A percentile compares a stretch with the other conserved stretches of the same genome.
phyloP scores from a whole-genome alignment of 306 rosid species.

The Gleditsia sinensis region DNA sequence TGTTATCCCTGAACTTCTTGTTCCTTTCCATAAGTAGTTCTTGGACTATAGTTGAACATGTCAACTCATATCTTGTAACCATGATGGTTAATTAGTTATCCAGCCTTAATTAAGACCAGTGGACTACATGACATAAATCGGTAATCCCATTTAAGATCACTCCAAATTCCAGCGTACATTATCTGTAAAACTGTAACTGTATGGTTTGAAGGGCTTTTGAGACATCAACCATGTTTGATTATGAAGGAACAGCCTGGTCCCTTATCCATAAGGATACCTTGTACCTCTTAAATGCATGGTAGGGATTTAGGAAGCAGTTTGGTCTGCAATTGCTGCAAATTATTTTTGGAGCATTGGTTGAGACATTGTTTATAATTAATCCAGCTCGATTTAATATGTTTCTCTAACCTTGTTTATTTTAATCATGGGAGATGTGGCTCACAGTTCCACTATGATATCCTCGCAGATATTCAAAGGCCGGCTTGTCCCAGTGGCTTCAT shows the following conservation, averaged over 20 bases:
- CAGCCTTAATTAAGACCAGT: too few species aligned
- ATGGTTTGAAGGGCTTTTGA: too few species aligned
- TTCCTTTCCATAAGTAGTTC: not conserved
- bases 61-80: not conserved
- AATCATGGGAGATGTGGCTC: not conserved
- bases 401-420: not conserved
- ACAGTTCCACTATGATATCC: not conserved
- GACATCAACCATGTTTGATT: too few species aligned
- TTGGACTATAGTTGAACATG: not conserved
- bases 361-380: not conserved
- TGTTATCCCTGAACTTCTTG: not conserved
- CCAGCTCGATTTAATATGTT: not conserved
- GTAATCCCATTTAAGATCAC: too few species aligned
- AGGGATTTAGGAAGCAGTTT: too few species aligned
- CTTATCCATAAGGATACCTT: too few species aligned
- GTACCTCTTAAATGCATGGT: too few species aligned
- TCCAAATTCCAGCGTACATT: too few species aligned
- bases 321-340: not conserved
- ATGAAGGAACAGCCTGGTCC: too few species aligned
- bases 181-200: too few species aligned
- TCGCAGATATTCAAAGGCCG: not conserved
- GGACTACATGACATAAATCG: too few species aligned
- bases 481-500: not conserved
- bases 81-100: not conserved
- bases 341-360: too few species aligned